A percentile compares a stretch with the other conserved stretches of the same genome.
Conservation (phyloP, 805 yeast genomes). For the Wickerhamiella hasegawae region DNA sequence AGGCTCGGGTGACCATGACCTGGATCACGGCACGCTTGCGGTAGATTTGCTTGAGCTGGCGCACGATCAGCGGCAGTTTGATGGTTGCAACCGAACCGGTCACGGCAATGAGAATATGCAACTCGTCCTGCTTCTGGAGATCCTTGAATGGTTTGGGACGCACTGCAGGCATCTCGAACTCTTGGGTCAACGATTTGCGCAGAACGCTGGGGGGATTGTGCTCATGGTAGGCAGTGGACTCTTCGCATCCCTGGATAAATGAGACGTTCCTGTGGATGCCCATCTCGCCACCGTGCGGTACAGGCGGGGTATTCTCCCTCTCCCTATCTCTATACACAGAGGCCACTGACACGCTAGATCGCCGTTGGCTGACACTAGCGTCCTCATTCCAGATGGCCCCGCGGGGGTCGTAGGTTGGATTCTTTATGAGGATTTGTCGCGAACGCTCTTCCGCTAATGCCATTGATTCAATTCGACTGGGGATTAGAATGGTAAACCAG, state of each 20-base stretch:
- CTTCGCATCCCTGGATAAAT: constrained; percentile 10
- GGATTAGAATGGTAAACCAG: too few relatives aligned
- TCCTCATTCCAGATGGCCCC: too few relatives aligned
- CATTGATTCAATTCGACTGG: too few relatives aligned
- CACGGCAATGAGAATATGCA: constrained; percentile 80
- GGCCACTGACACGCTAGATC: too few relatives aligned
- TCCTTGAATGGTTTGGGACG: background rate
- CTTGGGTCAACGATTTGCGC: constrained; percentile 8
- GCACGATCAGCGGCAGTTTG: constrained; percentile 79
- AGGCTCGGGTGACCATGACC: constrained; percentile 49
- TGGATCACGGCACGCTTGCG: constrained; percentile 63
- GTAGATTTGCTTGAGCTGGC: constrained; percentile 66
- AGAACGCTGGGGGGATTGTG: constrained; percentile 18
- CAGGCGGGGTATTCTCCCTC: too few relatives aligned
- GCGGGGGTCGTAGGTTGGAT: too few relatives aligned
- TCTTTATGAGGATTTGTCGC: too few relatives aligned
- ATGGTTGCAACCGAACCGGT: constrained; percentile 96
- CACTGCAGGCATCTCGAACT: background rate
- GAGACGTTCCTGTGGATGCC: constrained; percentile 10
- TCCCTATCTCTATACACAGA: too few relatives aligned
- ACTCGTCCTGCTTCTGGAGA: constrained; percentile 35
- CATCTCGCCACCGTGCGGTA: background rate
- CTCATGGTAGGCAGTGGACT: constrained; percentile 15
- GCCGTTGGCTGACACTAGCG: too few relatives aligned
- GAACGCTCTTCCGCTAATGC: too few relatives aligned